These are phyloP conservation scores for Nakazawaea siamensis DNA, from an alignment of 805 yeast species.

Conservation along the genomic window DNA sequence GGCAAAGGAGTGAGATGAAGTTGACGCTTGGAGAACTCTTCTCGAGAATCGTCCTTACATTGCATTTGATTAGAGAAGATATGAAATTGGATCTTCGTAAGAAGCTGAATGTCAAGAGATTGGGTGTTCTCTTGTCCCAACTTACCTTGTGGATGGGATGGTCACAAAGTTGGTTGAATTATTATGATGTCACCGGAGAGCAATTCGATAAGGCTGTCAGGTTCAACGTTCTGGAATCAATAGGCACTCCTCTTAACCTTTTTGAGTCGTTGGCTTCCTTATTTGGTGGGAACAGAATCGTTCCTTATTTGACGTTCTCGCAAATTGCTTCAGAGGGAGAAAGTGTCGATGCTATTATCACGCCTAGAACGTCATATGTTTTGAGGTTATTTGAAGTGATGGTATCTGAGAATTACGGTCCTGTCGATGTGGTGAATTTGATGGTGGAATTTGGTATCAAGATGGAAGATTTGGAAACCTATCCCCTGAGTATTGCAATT, in stretches of 20 bases:
- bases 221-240: slow-evolving; percentile 33
- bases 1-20: slow-evolving; percentile 15
- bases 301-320: slow-evolving; percentile 57
- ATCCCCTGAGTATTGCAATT: slow-evolving; percentile 62
- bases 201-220: slow-evolving; percentile 30
- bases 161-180: slow-evolving; percentile 56
- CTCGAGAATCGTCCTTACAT: slow-evolving; percentile 55
- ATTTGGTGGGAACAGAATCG: slow-evolving; percentile 29
- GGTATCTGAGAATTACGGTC: slow-evolving; percentile 43
- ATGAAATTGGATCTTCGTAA: slow-evolving; percentile 46
- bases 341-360: slow-evolving; percentile 51
- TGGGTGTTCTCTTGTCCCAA: slow-evolving; percentile 54
- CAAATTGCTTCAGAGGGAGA: slow-evolving; percentile 53
- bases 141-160: slow-evolving; percentile 65
- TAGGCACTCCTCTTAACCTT: slow-evolving; percentile 54
- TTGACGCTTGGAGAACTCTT: slow-evolving; percentile 43
- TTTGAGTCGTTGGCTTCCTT: slow-evolving; percentile 48
- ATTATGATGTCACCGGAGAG: slow-evolving; percentile 34
- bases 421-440: slow-evolving; percentile 49
- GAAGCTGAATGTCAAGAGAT: slow-evolving; percentile 21
- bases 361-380: slow-evolving; percentile 58
- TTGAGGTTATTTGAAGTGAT: slow-evolving; percentile 55
- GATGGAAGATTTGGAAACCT: slow-evolving; percentile 48
- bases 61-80: slow-evolving; percentile 79
- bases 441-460: slow-evolving; percentile 52